A percentile compares a stretch with the other conserved stretches of the same genome.
Evolutionary conservation across 352 stramenopile species (phyloP).

Genomic region (Globisporangium lucens): DNA sequence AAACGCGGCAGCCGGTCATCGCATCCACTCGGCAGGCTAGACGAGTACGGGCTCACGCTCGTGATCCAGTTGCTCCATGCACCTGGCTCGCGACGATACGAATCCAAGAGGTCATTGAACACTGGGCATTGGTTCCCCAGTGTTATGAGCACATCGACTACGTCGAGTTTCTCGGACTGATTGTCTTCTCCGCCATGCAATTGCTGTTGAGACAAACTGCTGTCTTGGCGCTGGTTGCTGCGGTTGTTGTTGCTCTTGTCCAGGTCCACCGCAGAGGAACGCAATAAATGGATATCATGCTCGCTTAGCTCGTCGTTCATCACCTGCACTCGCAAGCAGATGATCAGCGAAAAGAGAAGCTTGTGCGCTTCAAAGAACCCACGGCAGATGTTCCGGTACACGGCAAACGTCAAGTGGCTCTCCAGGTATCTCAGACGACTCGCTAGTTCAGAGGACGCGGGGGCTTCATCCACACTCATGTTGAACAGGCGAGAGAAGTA

Average conservation of each 20-base stretch:
- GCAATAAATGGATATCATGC: conserved; percentile 35
- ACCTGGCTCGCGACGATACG: conserved; percentile 39
- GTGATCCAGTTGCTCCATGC: conserved; percentile 43
- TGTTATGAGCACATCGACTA: conserved; percentile 25
- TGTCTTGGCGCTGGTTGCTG: background rate
- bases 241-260: conserved; percentile 2
- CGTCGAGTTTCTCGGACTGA: conserved; percentile 7
- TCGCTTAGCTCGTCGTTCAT: conserved; percentile 34
- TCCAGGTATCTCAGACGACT: conserved; percentile 41
- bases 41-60: conserved; percentile 33
- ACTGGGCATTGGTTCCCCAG: conserved; percentile 21
- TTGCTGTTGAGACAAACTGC: background rate
- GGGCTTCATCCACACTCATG: conserved; percentile 44
- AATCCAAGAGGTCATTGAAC: conserved; percentile 35
- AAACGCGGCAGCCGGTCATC: conserved; percentile 38
- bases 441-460: conserved; percentile 24
- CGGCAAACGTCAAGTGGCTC: conserved; percentile 41
- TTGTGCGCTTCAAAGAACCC: conserved; percentile 67
- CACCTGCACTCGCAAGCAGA: conserved; percentile 55
- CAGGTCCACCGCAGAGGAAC: conserved; percentile 16
- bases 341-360: conserved; percentile 58
- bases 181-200: background rate
- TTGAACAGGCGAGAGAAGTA: conserved; percentile 72
- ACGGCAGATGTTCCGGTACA: conserved; percentile 72
- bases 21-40: conserved; percentile 31